Evolutionary conservation across 371 early-diverging fungal genomes (phyloP).

Genomic region (Umbelopsis sp.): DNA sequence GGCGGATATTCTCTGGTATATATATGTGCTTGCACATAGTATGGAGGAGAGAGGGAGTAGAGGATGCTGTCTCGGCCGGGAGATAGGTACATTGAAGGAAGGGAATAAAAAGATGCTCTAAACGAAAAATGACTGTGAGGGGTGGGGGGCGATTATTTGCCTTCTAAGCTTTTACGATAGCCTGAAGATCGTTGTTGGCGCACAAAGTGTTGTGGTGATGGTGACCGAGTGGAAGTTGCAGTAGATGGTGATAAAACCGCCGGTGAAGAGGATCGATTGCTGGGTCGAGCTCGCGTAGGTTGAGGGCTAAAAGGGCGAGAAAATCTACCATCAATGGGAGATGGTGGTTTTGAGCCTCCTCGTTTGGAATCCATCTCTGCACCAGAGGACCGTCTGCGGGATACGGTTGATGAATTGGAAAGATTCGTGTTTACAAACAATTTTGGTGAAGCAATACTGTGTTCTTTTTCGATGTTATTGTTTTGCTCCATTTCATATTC

Average conservation of each 20-base stretch:
- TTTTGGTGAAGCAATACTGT: not conserved
- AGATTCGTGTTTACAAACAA: not conserved
- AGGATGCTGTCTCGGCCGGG: conserved; percentile 13
- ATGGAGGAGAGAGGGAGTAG: conserved; percentile 14
- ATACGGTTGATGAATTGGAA: not conserved
- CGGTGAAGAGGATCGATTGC: conserved; percentile 10
- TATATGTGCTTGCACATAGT: conserved; percentile 14
- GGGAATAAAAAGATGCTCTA: conserved; percentile 3
- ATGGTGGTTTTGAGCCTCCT: conserved; percentile 6
- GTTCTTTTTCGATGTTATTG: not conserved
- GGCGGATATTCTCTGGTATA: conserved; percentile 10
- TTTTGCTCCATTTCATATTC: not conserved
- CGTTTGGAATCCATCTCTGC: conserved; percentile 4
- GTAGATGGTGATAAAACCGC: conserved; percentile 12
- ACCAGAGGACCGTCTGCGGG: not conserved
- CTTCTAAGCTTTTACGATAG: conserved; percentile 11
- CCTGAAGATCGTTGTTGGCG: not conserved
- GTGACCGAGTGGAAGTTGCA: conserved; percentile 10
- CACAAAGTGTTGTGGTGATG: conserved; percentile 8
- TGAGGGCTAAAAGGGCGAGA: not conserved
- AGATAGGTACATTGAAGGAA: conserved; percentile 10
- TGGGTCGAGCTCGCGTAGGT: not conserved
- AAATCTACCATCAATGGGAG: not conserved
- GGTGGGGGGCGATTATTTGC: not conserved
- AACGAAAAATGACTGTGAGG: not conserved